Conservation (phyloP, 2,329 filamentous ascomycete species). For the Stachybotrys elegans region DNA sequence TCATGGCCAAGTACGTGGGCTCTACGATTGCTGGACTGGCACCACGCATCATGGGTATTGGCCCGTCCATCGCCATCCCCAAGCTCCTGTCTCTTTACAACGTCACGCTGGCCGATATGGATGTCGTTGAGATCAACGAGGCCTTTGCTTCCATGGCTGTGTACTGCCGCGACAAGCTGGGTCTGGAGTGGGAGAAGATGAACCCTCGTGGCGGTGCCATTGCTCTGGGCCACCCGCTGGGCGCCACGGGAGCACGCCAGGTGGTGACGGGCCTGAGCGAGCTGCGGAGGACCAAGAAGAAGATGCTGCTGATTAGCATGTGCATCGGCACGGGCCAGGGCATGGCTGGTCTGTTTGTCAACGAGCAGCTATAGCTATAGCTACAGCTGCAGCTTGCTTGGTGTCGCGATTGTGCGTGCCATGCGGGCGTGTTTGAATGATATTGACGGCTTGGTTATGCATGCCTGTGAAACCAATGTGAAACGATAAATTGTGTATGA, state of each 20-base stretch:
- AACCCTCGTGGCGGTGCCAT: slow-evolving; percentile 80
- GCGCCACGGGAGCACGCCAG: slow-evolving; percentile 70
- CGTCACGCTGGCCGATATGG: slow-evolving; percentile 74
- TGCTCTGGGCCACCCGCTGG: slow-evolving; percentile 77
- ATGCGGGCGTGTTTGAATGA: not conserved
- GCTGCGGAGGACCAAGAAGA: slow-evolving; percentile 78
- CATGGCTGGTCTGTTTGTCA: slow-evolving; percentile 63
- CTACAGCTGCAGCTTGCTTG: no score
- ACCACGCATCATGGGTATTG: slow-evolving; percentile 95
- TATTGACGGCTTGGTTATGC: not conserved
- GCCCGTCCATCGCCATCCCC: slow-evolving; percentile 66
- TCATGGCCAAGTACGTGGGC: slow-evolving; percentile 90
- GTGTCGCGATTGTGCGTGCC: not conserved
- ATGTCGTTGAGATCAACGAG: slow-evolving; percentile 93
- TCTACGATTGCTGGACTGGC: slow-evolving; percentile 86
- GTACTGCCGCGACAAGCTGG: slow-evolving; percentile 75
- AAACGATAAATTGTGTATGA: no score
- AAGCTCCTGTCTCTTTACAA: slow-evolving; percentile 83
- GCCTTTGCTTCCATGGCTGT: slow-evolving; percentile 97
- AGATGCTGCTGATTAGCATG: slow-evolving; percentile 89
- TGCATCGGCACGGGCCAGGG: slow-evolving; percentile 68
- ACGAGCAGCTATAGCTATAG: slow-evolving; percentile 43
- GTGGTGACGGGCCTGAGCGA: slow-evolving; percentile 89
- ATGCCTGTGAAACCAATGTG: no score
- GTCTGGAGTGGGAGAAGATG: slow-evolving; percentile 69